phyloP scores from a whole-genome alignment of 805 yeast genomes.

The Cyberlindnera mississippiensis region DNA sequence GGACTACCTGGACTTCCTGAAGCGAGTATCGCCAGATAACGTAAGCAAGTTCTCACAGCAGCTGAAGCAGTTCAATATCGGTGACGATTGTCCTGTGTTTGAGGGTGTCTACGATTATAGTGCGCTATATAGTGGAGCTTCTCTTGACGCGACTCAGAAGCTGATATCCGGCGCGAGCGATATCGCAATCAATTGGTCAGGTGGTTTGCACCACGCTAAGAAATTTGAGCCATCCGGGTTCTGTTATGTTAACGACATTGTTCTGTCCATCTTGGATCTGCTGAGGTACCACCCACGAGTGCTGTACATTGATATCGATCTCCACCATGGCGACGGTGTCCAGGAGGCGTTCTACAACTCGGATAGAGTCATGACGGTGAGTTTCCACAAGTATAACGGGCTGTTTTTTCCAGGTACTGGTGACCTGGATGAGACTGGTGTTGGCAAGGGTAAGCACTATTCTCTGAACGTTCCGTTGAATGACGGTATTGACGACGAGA shows the following conservation, averaged over 20 bases:
- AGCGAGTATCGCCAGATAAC: constrained; percentile 89
- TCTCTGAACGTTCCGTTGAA: constrained; percentile 88
- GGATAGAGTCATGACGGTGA: constrained; percentile 94
- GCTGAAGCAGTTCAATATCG: constrained; percentile 81
- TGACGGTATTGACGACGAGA: constrained; percentile 94
- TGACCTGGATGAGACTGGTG: constrained; percentile 81
- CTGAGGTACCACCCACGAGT: constrained; percentile 89
- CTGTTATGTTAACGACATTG: constrained; percentile 94
- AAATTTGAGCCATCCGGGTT: constrained; percentile 93
- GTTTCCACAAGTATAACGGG: constrained; percentile 91
- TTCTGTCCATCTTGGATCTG: constrained; percentile 78
- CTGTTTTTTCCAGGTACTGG: constrained; percentile 98
- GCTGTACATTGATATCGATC: constrained; percentile 87
- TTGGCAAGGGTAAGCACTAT: constrained; percentile 84
- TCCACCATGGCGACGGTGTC: constrained; percentile 98
- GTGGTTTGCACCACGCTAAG: constrained; percentile 96
- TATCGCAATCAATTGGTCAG: constrained; percentile 94
- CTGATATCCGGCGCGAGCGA: constrained; percentile 83
- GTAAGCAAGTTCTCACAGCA: constrained; percentile 58
- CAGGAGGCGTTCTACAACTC: constrained; percentile 95
- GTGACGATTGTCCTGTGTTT: constrained; percentile 89
- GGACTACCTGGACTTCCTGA: constrained; percentile 88
- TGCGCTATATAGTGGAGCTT: constrained; percentile 87
- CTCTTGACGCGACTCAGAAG: constrained; percentile 88
- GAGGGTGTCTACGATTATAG: constrained; percentile 94